Base-by-base conservation (phyloP, 2,329 filamentous ascomycete species). In the Ophiostoma himal-ulmi region DNA sequence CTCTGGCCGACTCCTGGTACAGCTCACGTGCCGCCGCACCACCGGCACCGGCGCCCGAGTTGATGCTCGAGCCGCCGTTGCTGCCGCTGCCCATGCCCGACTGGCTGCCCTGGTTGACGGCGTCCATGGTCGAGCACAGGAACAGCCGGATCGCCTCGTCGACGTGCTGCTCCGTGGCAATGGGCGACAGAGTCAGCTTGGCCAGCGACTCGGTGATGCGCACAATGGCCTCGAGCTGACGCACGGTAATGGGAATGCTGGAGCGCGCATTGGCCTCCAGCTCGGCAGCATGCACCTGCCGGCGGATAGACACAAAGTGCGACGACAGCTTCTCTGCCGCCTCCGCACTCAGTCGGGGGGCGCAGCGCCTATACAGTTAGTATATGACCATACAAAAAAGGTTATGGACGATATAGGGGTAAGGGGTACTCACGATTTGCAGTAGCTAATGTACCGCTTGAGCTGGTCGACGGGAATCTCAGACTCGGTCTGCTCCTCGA, bases 121-220 rank as follows among this genome's bases (percentile, higher is more conserved):
- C 95, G 77, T 99, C 94, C 95, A 99, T 98, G 71, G 95, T 99
- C 3, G 90, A 94, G 74, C 94, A 95, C 39, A 99, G 83, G 89
- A 99, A 99, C 20, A 99, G 86, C 0, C 95, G 90, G 76, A 99
- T 99, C 2, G 95, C 95, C 82, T 99, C 95, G 77, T 99, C 94
- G 69, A 99, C 95, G 77, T 99, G 95, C 66, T 88, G 85, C 79
- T 97, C 94, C 0, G 91, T 94, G 1, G 94, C 95, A 60, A 97
- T 85, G 3, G 94, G 90, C 0, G 91, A 92, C 10, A 99, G 86
- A 0, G 91, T 89, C 62, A 99, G 84, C 79, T 99, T 99, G 70
- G 95, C 95, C 1, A 99, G 87, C 0, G 95, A 93, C 79, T 99
- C 95, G 2, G 94, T 96, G 77, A 99, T 98, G 78, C 95, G 94